Evolutionary conservation across 2,329 filamentous ascomycete genomes (phyloP).

Genomic region (Epichloe uncinata): DNA sequence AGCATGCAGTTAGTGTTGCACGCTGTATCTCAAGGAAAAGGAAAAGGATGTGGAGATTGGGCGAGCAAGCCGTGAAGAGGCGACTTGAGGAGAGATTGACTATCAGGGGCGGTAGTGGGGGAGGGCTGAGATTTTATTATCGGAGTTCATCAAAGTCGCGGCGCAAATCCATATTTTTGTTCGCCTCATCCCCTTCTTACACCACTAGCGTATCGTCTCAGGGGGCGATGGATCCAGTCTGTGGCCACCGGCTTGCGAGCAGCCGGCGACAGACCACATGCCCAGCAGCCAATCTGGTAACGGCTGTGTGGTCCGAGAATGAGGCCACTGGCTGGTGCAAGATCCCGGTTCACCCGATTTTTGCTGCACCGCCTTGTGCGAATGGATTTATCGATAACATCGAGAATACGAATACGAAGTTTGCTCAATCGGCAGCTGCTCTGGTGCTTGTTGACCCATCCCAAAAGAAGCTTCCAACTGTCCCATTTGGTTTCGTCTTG

Average conservation of each 20-base stretch:
- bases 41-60: not conserved
- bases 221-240: not conserved
- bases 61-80: not conserved
- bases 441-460: not conserved
- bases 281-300: not conserved
- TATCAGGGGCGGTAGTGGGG: constrained; percentile 2
- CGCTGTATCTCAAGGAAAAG: not conserved
- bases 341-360: constrained; percentile 16
- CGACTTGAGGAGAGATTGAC: constrained; percentile 1
- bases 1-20: not conserved
- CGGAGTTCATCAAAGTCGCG: not conserved
- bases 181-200: not conserved
- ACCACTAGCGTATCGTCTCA: constrained; percentile 1
- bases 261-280: not conserved
- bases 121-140: constrained; percentile 8
- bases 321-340: constrained; percentile 18
- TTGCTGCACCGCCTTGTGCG: too few species aligned
- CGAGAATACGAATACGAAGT: constrained; percentile 4
- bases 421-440: not conserved
- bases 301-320: constrained; percentile 20
- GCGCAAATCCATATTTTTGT: constrained; percentile 2
- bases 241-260: not conserved
- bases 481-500: not conserved
- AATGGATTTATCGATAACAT: not conserved
- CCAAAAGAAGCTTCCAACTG: not conserved